Percentiles rank a stretch among this genome's conserved stretches.
Conservation (phyloP, 73 alveolate genomes). For the Paramecium primaurelia region DNA sequence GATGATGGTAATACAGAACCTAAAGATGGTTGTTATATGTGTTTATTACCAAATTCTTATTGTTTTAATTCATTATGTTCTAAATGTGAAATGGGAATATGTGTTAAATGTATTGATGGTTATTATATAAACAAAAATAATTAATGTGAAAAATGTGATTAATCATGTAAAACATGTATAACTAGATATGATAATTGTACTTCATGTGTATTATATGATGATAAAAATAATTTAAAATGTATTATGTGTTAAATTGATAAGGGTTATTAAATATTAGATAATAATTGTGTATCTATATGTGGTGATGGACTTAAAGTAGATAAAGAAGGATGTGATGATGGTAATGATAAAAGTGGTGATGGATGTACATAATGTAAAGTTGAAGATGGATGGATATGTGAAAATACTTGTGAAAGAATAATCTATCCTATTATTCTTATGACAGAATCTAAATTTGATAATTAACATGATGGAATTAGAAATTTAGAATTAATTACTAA, state of each 20-base stretch:
- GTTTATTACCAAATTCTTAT: slow-evolving; percentile 7
- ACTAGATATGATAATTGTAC: not conserved
- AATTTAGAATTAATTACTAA: not conserved
- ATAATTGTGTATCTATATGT: not conserved
- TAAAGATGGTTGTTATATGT: not conserved
- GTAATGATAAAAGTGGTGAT: slow-evolving; percentile 22
- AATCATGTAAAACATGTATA: not conserved
- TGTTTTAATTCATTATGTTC: slow-evolving; percentile 2
- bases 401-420: not conserved
- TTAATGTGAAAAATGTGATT: not conserved
- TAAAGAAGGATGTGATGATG: slow-evolving; percentile 42
- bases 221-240: not conserved
- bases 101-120: slow-evolving; percentile 29
- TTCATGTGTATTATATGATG: not conserved
- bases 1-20: not conserved
- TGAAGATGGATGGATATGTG: slow-evolving; percentile 29
- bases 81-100: not conserved
- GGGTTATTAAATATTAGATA: not conserved
- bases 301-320: slow-evolving; percentile 34
- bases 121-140: not conserved
- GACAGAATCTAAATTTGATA: not conserved
- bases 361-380: not conserved
- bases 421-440: not conserved
- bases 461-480: not conserved
- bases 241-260: not conserved